A percentile compares a stretch with the other conserved stretches of the same genome.
Conservation (phyloP, 2,329 filamentous ascomycete species). For the Pseudocercospora eumusae region DNA sequence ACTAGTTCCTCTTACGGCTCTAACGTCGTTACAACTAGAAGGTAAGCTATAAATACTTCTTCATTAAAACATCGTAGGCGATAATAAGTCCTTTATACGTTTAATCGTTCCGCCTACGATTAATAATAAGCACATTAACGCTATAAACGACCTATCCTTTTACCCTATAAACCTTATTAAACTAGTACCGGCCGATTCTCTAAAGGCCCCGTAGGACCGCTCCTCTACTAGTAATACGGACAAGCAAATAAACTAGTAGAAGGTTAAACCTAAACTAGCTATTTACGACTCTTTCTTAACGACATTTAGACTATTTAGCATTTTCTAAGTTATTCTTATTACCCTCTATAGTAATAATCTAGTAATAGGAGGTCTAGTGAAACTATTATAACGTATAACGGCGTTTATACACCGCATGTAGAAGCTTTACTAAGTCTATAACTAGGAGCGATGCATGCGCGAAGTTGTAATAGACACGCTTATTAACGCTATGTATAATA, state of each 20-base stretch:
- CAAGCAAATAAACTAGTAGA: not conserved
- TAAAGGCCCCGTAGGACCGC: too few species aligned
- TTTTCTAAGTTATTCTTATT: not conserved
- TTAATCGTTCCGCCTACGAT: not conserved
- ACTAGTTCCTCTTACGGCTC: too few species aligned
- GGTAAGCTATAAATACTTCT: not conserved
- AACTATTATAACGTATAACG: too few species aligned
- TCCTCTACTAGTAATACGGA: too few species aligned
- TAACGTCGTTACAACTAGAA: not conserved
- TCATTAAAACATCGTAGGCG: not conserved
- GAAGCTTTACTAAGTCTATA: not conserved
- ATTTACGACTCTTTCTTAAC: not conserved
- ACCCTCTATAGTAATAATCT: not conserved
- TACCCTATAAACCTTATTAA: not conserved
- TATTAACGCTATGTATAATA: not conserved
- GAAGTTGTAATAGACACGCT: not conserved
- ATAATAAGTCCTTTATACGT: not conserved
- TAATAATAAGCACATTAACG: not conserved
- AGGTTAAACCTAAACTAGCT: not conserved
- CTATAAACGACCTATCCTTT: not conserved
- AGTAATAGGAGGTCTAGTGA: not conserved
- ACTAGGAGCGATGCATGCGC: not conserved
- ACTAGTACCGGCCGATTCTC: not conserved
- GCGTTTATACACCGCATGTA: too few species aligned
- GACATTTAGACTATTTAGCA: not conserved